phyloP scores from a whole-genome alignment of 83 land plant species.

The Thuja plicata region DNA sequence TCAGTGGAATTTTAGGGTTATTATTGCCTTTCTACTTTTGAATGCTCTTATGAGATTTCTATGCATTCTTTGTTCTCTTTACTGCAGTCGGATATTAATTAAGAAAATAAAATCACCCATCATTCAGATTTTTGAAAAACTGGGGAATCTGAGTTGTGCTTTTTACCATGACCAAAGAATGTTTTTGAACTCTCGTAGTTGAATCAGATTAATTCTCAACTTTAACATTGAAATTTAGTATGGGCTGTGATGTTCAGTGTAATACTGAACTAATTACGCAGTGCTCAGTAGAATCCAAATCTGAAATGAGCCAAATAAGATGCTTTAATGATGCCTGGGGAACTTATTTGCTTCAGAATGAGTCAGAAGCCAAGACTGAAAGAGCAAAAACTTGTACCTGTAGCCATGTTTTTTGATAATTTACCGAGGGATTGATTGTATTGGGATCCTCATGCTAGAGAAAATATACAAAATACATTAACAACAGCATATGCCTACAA shows the following conservation, averaged over 20 bases:
- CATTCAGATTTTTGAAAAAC: background rate
- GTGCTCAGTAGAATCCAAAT: background rate
- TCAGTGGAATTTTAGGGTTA: background rate
- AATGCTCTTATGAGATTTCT: background rate
- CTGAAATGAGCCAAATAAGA: background rate
- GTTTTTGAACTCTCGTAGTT: background rate
- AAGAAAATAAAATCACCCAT: background rate
- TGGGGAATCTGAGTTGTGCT: background rate
- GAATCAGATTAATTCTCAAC: background rate
- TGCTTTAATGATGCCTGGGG: background rate
- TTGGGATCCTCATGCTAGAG: too few species aligned
- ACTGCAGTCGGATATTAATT: background rate
- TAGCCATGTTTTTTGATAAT: too few species aligned
- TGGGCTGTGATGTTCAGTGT: background rate
- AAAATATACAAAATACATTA: too few species aligned
- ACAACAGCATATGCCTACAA: too few species aligned
- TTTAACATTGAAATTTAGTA: background rate
- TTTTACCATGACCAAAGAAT: background rate
- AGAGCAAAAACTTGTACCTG: too few species aligned
- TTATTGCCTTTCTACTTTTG: background rate
- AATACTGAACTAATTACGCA: background rate
- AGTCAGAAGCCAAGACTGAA: background rate
- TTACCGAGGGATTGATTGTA: too few species aligned
- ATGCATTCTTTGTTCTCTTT: constrained; percentile 7
- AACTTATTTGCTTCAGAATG: background rate